These are phyloP conservation scores for Rosa persica DNA, from an alignment of 306 rosid species.

Conservation along the genomic window DNA sequence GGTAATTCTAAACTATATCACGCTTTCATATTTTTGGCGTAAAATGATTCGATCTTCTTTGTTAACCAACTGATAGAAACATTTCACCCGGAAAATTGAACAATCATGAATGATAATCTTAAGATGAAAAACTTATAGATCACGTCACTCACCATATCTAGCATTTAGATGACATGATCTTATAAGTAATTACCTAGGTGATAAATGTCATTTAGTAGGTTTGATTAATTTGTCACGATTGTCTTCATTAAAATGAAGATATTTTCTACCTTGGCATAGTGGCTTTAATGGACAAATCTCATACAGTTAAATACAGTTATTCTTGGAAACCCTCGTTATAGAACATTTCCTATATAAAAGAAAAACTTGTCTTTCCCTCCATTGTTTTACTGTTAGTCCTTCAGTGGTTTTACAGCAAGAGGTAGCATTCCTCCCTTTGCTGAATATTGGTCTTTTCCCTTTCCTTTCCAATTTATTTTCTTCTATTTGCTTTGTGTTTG, in stretches of 20 bases:
- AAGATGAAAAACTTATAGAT: neutral
- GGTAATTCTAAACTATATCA: neutral
- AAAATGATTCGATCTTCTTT: neutral
- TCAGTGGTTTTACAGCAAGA: conserved; percentile 13
- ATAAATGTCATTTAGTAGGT: conserved; percentile 24
- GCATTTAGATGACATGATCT: conserved; percentile 6
- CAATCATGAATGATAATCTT: neutral
- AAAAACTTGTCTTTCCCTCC: neutral
- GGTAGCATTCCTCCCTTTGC: neutral
- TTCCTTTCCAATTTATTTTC: neutral
- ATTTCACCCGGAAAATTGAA: neutral
- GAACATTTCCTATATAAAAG: neutral
- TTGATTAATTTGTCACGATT: neutral
- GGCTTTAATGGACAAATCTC: neutral
- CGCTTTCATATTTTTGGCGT: neutral
- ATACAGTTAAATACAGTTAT: neutral
- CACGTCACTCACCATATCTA: neutral
- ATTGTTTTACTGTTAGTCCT: neutral
- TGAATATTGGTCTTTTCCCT: neutral
- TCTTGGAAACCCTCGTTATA: neutral
- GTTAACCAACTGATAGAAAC: neutral
- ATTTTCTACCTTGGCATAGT: neutral
- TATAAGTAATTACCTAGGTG: neutral
- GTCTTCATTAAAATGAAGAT: conserved; percentile 9
- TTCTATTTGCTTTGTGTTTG: neutral